Evolutionary conservation across 2,329 filamentous ascomycete genomes (phyloP), one percentile per base, ranked within the genome.

Genomic region (Chrysosporium keratinophilum): DNA sequence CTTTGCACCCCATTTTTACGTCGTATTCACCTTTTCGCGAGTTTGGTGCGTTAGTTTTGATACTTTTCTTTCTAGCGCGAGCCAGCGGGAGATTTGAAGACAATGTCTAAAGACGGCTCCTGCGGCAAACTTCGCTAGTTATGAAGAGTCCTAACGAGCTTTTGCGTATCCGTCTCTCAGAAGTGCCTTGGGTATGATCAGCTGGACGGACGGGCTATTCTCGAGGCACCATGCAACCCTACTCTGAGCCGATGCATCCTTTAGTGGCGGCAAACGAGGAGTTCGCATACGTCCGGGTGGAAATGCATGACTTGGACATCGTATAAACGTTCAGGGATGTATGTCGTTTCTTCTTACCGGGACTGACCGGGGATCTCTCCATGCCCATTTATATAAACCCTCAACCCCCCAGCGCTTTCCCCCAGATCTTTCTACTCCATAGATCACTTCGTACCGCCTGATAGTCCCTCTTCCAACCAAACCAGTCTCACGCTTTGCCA

Each of bases 381-480:
- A 46, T 34, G 35, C 23, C 28, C 33, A 48, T 41, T 40, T 56
- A 56, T 56, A 56, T 56, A 56, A 56, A 56, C 51, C 51, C 35
- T 44, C 45, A 28, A 11, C 6, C 17, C 44, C 44, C 35, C 51
- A 50, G 33, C 11, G n/a, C 28, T 51, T 56, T n/a, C 54, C 42
- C 33, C 45, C n/a, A 37, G 28, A 50, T 48, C 43, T 43, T 40
- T 43, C 40, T 46, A 23, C 31, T 50, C 20, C n/a, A 50, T 35
- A 39, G 50, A 33, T 37, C 37, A 33, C 20, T 40, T 50, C 15
- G 12, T 31, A 49, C 2, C 46, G 35, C 39, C 31, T 6, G 14
- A 19, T 37, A 50, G 10, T 4, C 10, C 35, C 28, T 17, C 19
- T 44, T 37, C 40, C 11, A 34, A 17, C 37, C 43, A 33, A 23